phyloP scores from a whole-genome alignment of 192 early-diverging fungal species.

The Kappamyces sp. region DNA sequence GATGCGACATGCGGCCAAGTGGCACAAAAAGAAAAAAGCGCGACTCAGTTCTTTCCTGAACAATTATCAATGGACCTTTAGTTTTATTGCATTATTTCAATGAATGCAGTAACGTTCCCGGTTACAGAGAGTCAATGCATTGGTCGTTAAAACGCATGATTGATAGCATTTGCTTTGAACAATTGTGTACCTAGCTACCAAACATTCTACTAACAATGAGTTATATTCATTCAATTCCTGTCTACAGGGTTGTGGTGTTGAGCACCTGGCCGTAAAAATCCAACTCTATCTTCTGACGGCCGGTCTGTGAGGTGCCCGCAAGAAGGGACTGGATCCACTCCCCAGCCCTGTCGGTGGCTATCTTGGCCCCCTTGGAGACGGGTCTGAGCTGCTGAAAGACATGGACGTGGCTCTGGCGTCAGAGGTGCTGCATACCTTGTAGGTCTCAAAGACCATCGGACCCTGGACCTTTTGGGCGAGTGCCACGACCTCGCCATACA shows the following conservation, averaged over 20 bases:
- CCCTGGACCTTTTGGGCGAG: background rate
- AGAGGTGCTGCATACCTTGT: background rate
- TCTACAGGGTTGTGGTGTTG: background rate
- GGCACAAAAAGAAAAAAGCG: too few species aligned
- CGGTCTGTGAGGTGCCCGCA: too few species aligned
- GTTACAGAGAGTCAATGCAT: constrained; percentile 1
- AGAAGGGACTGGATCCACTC: constrained; percentile 2
- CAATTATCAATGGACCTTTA: constrained; percentile 16
- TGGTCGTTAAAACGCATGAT: constrained; percentile 18
- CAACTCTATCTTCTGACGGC: background rate
- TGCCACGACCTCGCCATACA: background rate
- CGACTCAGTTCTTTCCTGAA: background rate
- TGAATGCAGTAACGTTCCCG: constrained; percentile 10
- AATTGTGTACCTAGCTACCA: constrained; percentile 14
- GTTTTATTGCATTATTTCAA: constrained; percentile 12
- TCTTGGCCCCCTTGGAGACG: constrained; percentile 1
- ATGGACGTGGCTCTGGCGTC: constrained; percentile 14
- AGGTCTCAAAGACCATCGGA: background rate
- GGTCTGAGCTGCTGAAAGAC: constrained; percentile 7
- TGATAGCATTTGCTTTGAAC: constrained; percentile 1
- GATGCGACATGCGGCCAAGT: too few species aligned
- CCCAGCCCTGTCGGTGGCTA: background rate
- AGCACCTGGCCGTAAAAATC: background rate
- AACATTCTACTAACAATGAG: background rate
- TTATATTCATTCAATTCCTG: background rate